Conservation (phyloP, 169 alveolate species). For the Plasmodium billcollinsi region DNA sequence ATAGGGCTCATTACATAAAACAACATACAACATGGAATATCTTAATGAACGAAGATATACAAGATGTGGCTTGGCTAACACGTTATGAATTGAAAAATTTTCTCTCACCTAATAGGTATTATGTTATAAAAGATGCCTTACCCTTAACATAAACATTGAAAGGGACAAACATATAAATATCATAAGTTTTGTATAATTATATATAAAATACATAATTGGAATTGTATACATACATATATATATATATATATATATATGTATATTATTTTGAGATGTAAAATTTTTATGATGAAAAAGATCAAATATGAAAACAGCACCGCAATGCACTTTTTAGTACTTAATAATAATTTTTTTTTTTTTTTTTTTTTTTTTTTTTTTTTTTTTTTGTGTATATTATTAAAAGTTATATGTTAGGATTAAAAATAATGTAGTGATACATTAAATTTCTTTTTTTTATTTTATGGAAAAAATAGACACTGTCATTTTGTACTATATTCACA, state of each 20-base stretch:
- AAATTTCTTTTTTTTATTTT: background rate
- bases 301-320: no score
- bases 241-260: background rate
- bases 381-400: no score
- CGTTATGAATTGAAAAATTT: slow-evolving; percentile 78
- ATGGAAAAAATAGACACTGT: background rate
- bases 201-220: background rate
- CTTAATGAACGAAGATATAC: slow-evolving; percentile 49
- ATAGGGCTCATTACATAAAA: slow-evolving; percentile 81
- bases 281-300: no score
- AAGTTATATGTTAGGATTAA: no score
- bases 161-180: background rate
- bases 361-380: no score
- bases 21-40: slow-evolving; percentile 59
- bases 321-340: no score
- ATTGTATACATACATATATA: background rate
- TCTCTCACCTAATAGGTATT: slow-evolving; percentile 27
- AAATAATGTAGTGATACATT: no score
- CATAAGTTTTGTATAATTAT: background rate
- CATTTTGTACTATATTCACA: background rate
- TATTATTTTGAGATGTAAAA: background rate
- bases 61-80: slow-evolving; percentile 85
- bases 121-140: slow-evolving; percentile 55
- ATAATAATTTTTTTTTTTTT: no score
- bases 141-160: slow-evolving; percentile 40